phyloP scores from a whole-genome alignment of 2,329 filamentous ascomycete species.

The Monilinia fructigena region DNA sequence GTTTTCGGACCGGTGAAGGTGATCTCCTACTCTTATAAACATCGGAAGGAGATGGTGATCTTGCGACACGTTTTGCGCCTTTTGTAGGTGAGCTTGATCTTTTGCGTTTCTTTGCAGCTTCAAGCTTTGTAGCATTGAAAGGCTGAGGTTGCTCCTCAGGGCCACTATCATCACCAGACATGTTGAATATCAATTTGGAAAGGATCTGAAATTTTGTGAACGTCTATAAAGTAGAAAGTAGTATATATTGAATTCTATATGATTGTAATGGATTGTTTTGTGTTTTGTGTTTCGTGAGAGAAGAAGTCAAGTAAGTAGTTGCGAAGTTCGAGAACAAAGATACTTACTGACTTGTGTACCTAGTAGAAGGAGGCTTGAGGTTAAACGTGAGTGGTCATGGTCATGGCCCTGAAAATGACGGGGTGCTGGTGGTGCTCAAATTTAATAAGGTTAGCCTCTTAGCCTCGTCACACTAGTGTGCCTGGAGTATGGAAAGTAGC shows the following conservation, averaged over 20 bases:
- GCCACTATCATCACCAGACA: constrained; percentile 38
- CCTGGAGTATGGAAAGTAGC: constrained; percentile 28
- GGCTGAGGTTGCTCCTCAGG: constrained; percentile 43
- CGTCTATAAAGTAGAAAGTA: neutral
- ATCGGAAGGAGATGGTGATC: constrained; percentile 35
- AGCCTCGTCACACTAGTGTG: constrained; percentile 37
- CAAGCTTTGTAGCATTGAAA: constrained; percentile 46
- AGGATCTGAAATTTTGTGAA: neutral
- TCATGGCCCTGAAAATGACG: constrained; percentile 11
- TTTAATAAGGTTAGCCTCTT: constrained; percentile 19
- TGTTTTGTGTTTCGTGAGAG: neutral
- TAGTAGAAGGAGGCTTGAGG: neutral
- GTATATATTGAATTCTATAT: neutral
- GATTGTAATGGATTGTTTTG: neutral
- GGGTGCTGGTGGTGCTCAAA: neutral
- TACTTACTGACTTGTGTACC: neutral
- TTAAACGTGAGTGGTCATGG: neutral
- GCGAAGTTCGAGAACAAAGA: constrained; percentile 15
- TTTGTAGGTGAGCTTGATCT: constrained; percentile 42
- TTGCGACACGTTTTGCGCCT: constrained; percentile 34
- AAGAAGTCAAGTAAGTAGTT: neutral
- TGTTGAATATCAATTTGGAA: constrained; percentile 29
- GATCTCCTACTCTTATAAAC: constrained; percentile 32
- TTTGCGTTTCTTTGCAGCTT: constrained; percentile 45
- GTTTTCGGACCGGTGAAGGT: constrained; percentile 50